Evolutionary conservation across 164 flowering plant genomes (phyloP), one percentile per base, ranked within the genome.

Genomic region (Vitis labrusca): DNA sequence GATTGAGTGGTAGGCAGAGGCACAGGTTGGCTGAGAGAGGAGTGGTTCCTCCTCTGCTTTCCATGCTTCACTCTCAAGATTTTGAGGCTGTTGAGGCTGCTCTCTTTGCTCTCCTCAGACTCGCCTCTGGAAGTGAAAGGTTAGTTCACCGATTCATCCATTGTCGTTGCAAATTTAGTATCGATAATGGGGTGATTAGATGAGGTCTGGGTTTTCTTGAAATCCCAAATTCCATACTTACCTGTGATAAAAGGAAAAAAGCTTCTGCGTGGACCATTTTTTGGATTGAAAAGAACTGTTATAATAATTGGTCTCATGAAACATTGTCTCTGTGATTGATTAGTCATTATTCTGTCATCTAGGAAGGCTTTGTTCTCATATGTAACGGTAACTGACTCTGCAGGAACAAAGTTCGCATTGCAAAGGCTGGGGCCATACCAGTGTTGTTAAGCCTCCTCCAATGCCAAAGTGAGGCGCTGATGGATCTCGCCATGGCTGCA

Each of bases 111-210:
- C 78, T 90, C 56, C 89, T 87, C 61, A 78, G 85, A 27, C 84
- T 88, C 49, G 85, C 88, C 62, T 84, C 74, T 59, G 85, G 85
- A 72, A 85, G 85, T 62, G 84, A 88, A 78, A 66, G 85, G 91
- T 85, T 66, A 14, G 74, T 57, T 4, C 13, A 0, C 61, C 48
- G 48, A 13, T 59, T 27, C 32, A 5, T 37, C 44, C 44, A 37
- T 37, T 37, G 44, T 37, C 44, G 0, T 37, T 37, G 44, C 44
- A 37, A 37, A 37, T 0, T 3, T 37, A 37, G 44, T 6, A 37
- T 6, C 5, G 44, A 37, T 37, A 37, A 37, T 37, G 44, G 44
- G 44, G 44, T 37, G 44, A 37, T 37, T 3, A 6, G 44, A 37
- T 37, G 44, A 37, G 44, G 5, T 37, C 44, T 37, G 44, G 44